These are phyloP conservation scores for Mucor piriformis DNA, from an alignment of 371 early-diverging fungal genomes.

Conservation along the genomic window DNA sequence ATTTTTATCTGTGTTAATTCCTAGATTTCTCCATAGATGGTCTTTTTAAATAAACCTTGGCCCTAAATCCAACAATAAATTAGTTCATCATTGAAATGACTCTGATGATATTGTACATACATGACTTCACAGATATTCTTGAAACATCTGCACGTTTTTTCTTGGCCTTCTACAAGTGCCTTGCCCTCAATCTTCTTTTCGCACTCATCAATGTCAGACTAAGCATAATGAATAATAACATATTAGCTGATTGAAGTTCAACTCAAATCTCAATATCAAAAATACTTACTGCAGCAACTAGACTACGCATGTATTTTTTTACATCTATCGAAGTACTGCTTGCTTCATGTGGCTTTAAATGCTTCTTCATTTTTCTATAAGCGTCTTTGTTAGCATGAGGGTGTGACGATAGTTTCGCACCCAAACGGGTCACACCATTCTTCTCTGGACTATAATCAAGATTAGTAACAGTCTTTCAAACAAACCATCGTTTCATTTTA, in stretches of 20 bases:
- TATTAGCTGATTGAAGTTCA: slow-evolving; percentile 17
- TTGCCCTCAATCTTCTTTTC: slow-evolving; percentile 17
- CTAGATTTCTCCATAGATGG: too few species aligned
- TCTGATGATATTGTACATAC: slow-evolving; percentile 23
- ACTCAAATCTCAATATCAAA: slow-evolving; percentile 5
- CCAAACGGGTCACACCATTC: slow-evolving; percentile 16
- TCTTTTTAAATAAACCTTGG: slow-evolving; percentile 16
- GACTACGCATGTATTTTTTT: slow-evolving; percentile 9
- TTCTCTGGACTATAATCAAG: slow-evolving; percentile 21
- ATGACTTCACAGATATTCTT: slow-evolving; percentile 16
- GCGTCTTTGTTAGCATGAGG: slow-evolving; percentile 12
- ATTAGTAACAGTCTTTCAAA: slow-evolving; percentile 7
- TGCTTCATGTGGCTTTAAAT: slow-evolving; percentile 8
- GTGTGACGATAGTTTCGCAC: slow-evolving; percentile 14
- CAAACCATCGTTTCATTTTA: slow-evolving; percentile 13
- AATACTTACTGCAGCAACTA: slow-evolving; percentile 20
- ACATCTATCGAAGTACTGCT: slow-evolving; percentile 9
- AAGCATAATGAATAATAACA: slow-evolving; percentile 22
- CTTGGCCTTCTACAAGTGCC: slow-evolving; percentile 11
- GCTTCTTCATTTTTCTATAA: slow-evolving; percentile 14
- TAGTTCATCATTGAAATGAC: slow-evolving; percentile 21
- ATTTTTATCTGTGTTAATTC: too few species aligned
- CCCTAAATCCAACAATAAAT: slow-evolving; percentile 17
- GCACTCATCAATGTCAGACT: slow-evolving; percentile 14
- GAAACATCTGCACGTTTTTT: slow-evolving; percentile 11